Conservation (phyloP, 225 moss, liverwort and hornwort species). For the Physcomitrellopsis africana region DNA sequence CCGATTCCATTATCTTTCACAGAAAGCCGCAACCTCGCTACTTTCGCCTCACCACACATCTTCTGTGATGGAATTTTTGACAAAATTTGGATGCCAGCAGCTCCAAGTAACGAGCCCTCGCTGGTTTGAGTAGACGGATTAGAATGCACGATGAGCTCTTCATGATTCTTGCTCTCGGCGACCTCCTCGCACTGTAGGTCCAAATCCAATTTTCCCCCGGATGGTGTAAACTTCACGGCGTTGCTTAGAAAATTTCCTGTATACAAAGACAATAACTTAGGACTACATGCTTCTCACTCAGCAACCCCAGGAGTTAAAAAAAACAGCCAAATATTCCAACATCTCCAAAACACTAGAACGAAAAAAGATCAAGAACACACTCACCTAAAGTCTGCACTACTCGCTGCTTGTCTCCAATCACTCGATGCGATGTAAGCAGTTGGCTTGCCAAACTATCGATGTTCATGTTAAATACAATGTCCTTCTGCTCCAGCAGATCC, state of each 20-base stretch:
- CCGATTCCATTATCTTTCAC: slow-evolving; percentile 81
- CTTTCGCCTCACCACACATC: slow-evolving; percentile 48
- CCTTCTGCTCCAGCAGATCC: slow-evolving; percentile 73
- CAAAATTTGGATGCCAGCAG: slow-evolving; percentile 41
- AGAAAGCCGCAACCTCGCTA: slow-evolving; percentile 71
- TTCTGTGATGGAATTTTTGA: slow-evolving; percentile 36
- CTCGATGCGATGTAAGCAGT: slow-evolving; percentile 53
- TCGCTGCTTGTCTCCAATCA: slow-evolving; percentile 79
- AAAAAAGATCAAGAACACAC: not conserved
- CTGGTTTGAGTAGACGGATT: slow-evolving; percentile 24
- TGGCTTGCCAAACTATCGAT: slow-evolving; percentile 54
- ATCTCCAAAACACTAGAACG: not conserved
- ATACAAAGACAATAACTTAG: not conserved
- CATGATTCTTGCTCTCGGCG: slow-evolving; percentile 35
- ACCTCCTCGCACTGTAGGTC: slow-evolving; percentile 67
- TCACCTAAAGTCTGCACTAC: slow-evolving; percentile 77
- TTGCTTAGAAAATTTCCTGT: slow-evolving; percentile 81
- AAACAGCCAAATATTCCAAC: too few species aligned
- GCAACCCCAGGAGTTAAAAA: not conserved
- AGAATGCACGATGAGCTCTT: slow-evolving; percentile 11
- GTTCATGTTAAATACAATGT: slow-evolving; percentile 68
- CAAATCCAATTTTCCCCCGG: slow-evolving; percentile 70
- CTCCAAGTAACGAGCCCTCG: slow-evolving; percentile 45
- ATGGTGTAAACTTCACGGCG: slow-evolving; percentile 73
- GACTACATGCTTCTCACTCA: not conserved